phyloP scores from a whole-genome alignment of 2,329 filamentous ascomycete genomes.

The Monilinia aucupariae region DNA sequence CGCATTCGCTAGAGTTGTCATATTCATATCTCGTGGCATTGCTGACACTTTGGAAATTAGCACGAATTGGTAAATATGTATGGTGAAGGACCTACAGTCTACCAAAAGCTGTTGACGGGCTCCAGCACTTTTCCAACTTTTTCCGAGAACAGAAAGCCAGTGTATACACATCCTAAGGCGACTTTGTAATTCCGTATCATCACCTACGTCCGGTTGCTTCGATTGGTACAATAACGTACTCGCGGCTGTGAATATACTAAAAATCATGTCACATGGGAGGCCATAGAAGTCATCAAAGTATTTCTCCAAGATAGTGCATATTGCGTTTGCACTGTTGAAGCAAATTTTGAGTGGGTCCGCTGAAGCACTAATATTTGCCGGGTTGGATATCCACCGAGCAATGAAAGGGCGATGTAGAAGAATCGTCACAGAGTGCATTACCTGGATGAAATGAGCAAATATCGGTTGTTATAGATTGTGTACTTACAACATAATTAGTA shows the following conservation, averaged over 20 bases:
- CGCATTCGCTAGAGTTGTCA: conserved; percentile 1
- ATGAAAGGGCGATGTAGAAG: conserved; percentile 33
- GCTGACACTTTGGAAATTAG: conserved; percentile 11
- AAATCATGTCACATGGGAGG: conserved; percentile 34
- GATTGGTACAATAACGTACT: conserved; percentile 30
- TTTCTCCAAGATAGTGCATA: conserved; percentile 31
- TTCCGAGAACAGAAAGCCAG: conserved; percentile 33
- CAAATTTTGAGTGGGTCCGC: conserved; percentile 27
- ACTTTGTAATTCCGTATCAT: conserved; percentile 21
- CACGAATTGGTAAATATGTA: conserved; percentile 22
- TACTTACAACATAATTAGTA: conserved; percentile 33
- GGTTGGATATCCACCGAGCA: conserved; percentile 24
- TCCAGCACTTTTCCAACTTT: conserved; percentile 33
- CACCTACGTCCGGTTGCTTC: conserved; percentile 20
- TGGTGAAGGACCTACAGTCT: conserved; percentile 29
- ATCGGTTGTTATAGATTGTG: neutral
- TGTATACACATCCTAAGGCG: conserved; percentile 31
- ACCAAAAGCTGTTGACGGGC: conserved; percentile 30
- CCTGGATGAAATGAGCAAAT: conserved; percentile 17
- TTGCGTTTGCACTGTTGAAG: conserved; percentile 30
- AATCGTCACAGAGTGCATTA: conserved; percentile 31
- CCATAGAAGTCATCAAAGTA: conserved; percentile 29
- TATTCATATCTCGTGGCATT: conserved; percentile 14
- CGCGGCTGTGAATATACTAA: conserved; percentile 32
- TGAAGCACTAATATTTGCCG: conserved; percentile 15